Evolutionary conservation across 352 stramenopile species (phyloP).

Genomic region (Pythium utonaiense): DNA sequence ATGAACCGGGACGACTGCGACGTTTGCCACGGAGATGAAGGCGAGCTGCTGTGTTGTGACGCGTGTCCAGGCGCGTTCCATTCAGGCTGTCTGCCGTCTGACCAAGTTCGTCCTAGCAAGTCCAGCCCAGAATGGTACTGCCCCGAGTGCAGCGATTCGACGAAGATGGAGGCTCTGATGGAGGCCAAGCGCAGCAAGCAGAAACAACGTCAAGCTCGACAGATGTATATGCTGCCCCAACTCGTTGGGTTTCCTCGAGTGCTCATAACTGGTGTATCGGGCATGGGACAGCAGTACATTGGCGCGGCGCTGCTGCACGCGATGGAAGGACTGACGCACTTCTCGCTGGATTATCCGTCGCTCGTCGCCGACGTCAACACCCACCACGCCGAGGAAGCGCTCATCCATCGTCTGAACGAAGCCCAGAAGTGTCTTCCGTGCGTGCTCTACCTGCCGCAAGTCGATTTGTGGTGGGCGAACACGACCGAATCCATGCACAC

Average conservation of each 20-base stretch:
- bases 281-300: conserved; percentile 77
- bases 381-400: conserved; percentile 67
- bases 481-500: conserved; percentile 70
- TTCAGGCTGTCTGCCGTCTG: conserved; percentile 30
- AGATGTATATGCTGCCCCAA: conserved; percentile 39
- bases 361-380: conserved; percentile 67
- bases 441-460: conserved; percentile 74
- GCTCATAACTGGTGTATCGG: conserved; percentile 49
- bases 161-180: conserved; percentile 25
- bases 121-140: conserved; percentile 49
- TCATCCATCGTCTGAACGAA: conserved; percentile 67
- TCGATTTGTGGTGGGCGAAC: conserved; percentile 75
- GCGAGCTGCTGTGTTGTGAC: conserved; percentile 56
- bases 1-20: conserved; percentile 64
- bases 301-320: conserved; percentile 60
- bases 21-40: conserved; percentile 59
- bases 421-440: conserved; percentile 76
- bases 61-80: conserved; percentile 66
- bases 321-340: conserved; percentile 71
- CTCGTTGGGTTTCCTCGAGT: conserved; percentile 66
- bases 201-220: conserved; percentile 17
- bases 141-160: conserved; percentile 36
- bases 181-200: conserved; percentile 16
- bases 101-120: conserved; percentile 9
- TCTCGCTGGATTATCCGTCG: conserved; percentile 79